Percentiles rank a stretch among this genome's conserved stretches.
Conservation (phyloP, 306 rosid genomes). For the Cicer chorassanicum region DNA sequence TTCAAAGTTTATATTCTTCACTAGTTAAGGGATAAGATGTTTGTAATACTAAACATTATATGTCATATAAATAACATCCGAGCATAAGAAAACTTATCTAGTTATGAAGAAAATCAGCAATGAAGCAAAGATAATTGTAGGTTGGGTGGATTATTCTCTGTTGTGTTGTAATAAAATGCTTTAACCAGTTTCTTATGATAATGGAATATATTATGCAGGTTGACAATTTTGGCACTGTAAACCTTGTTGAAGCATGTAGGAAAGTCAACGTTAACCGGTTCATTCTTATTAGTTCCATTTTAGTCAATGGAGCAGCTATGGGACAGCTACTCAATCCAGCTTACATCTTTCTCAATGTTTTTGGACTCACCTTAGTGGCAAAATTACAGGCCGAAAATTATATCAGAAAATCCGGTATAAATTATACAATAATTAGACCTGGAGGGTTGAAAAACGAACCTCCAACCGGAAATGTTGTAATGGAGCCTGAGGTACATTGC, state of each 20-base stretch:
- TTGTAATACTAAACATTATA: neutral
- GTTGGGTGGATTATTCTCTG: constrained; percentile 28
- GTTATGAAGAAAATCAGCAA: constrained; percentile 8
- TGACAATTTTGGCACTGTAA: constrained; percentile 89
- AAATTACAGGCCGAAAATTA: constrained; percentile 87
- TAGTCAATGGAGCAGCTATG: constrained; percentile 97
- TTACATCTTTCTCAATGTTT: constrained; percentile 85
- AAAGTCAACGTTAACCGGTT: constrained; percentile 75
- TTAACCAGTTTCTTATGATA: constrained; percentile 7
- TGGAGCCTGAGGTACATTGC: constrained; percentile 84
- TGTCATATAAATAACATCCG: constrained; percentile 6
- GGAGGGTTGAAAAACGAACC: constrained; percentile 94
- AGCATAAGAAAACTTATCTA: constrained; percentile 8
- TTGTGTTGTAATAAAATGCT: constrained; percentile 22
- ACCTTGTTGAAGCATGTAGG: constrained; percentile 93
- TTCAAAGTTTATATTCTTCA: constrained; percentile 6
- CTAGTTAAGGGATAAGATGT: constrained; percentile 18
- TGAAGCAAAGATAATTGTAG: neutral
- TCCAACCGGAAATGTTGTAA: constrained; percentile 81
- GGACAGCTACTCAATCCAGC: constrained; percentile 92
- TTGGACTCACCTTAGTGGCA: constrained; percentile 91
- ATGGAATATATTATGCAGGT: constrained; percentile 58
- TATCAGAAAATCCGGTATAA: constrained; percentile 85
- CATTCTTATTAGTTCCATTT: constrained; percentile 89
- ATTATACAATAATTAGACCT: constrained; percentile 95